Base-by-base conservation (phyloP, 148 eudicot genomes). In the Amaranthus cruentus region DNA sequence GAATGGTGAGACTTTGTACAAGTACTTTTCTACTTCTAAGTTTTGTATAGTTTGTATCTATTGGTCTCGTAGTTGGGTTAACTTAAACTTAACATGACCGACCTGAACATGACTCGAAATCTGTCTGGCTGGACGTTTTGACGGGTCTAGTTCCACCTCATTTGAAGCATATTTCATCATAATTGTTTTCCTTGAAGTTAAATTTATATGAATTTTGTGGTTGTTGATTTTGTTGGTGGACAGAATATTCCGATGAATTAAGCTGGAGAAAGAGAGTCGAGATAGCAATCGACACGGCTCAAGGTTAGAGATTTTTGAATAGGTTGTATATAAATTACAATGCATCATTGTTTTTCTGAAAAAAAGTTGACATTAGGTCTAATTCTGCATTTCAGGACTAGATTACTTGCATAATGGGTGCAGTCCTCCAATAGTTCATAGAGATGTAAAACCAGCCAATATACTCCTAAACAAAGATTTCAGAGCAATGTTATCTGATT, bases 231-330 rank as follows among this genome's bases (percentile, higher is more conserved):
- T 15, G 54, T 12, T 49, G 46, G 15, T 67, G 46, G 74, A 80
- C 62, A 70, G 80, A 56, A n/a, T 59, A 42, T 68, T 49, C 78
- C 9, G 68, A 67, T 69, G 50, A 58, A 65, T 47, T 87, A 62
- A 59, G 74, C 68, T 87, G 91, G 88, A 79, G 71, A 73, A 60
- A 73, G n/a, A 82, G 91, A 56, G 79, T 87, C 58, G 73, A 78
- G 14, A 80, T 87, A 14, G 75, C 82, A 43, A 64, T 85, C 11
- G 88, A 80, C 55, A 76, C 83, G 8, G 88, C 88, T 55, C 82
- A 82, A 70, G 91, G 90, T 85, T 4, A 42, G 64, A 8, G 2
- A 66, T 54, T 13, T 46, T 3, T 11, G 38, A 66, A 11, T 42
- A 54, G 28, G 0, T 18, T 44, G 15, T 46, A 44, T 43, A 12